Percentiles rank a stretch among this genome's conserved stretches.
Conservation (phyloP, 495 filamentous ascomycete genomes). For the Ramalina peruviana region DNA sequence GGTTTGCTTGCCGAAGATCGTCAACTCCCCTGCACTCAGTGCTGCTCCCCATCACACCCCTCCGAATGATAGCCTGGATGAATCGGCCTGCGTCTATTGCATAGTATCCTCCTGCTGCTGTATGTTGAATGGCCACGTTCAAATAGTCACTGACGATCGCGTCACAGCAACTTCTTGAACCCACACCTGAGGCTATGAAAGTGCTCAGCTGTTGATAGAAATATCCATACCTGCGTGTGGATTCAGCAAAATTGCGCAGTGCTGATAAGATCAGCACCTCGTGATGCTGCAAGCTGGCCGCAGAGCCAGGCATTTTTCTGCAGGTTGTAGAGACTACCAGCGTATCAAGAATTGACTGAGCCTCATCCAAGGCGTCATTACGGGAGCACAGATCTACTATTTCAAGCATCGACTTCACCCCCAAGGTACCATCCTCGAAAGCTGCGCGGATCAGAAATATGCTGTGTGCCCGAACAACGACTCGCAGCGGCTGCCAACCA, state of each 20-base stretch:
- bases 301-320: neutral
- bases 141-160: neutral
- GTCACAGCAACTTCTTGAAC: neutral
- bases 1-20: neutral
- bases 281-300: neutral
- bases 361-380: constrained; percentile 11
- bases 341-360: constrained; percentile 7
- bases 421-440: constrained; percentile 32
- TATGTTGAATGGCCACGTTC: neutral
- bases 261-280: neutral
- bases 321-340: neutral
- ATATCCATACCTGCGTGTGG: constrained; percentile 18
- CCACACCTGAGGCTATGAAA: neutral
- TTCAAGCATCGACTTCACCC: constrained; percentile 13
- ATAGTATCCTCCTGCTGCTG: neutral
- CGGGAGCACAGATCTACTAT: constrained; percentile 2
- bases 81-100: neutral
- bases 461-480: constrained; percentile 55
- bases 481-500: constrained; percentile 53
- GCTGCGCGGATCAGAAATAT: constrained; percentile 42
- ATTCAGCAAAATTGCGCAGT: constrained; percentile 21
- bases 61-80: neutral
- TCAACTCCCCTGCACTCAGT: neutral
- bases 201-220: constrained; percentile 24
- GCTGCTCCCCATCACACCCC: neutral